These are phyloP conservation scores for Aspergillus sp. DNA, from an alignment of 2,329 filamentous ascomycete genomes.

Conservation along the genomic window DNA sequence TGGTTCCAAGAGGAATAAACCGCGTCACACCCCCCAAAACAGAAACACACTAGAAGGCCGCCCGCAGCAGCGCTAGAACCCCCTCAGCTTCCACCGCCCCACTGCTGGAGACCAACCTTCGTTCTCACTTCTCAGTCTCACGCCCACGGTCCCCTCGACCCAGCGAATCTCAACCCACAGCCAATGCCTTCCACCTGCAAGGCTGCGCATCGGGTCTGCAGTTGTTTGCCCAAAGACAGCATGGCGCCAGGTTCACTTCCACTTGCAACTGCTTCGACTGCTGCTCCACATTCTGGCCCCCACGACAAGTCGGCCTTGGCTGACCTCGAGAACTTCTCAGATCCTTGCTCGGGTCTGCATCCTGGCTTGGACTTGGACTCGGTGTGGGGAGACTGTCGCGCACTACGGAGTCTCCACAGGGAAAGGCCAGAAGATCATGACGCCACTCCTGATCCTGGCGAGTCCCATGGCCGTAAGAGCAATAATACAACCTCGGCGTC, in stretches of 20 bases:
- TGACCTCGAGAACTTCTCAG: background rate
- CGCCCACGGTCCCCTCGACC: background rate
- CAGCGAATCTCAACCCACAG: background rate
- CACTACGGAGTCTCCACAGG: background rate
- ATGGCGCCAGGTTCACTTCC: no score
- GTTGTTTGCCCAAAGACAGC: background rate
- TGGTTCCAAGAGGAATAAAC: no score
- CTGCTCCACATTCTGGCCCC: slow-evolving; percentile 5
- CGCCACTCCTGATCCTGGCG: background rate
- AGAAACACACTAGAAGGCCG: slow-evolving; percentile 4
- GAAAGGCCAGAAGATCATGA: background rate
- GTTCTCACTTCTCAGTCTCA: background rate
- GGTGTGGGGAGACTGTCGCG: background rate
- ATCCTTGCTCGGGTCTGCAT: background rate
- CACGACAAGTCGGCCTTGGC: background rate
- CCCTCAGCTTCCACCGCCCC: background rate
- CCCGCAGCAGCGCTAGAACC: background rate
- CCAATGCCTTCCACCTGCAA: background rate
- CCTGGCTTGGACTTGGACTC: background rate
- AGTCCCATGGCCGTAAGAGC: no score
- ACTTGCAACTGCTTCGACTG: no score
- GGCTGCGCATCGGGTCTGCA: no score
- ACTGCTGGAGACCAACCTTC: background rate
- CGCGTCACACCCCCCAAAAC: background rate
- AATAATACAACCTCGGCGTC: background rate